Evolutionary conservation across 805 yeast species (phyloP).

Genomic region (Tanozyma kutaoensis): DNA sequence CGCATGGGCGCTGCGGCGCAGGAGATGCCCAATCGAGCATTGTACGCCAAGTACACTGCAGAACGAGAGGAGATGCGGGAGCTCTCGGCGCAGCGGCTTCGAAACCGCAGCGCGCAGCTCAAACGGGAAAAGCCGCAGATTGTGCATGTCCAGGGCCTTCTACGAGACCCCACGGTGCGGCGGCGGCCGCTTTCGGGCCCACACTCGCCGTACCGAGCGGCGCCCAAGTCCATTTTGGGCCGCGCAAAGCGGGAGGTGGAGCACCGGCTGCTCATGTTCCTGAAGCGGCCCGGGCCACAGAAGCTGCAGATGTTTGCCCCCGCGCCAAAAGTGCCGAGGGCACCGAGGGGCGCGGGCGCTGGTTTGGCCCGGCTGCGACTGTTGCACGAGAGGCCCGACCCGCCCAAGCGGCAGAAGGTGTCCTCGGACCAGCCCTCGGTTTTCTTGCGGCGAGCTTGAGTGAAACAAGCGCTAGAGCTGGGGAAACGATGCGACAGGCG

Average conservation of each 20-base stretch:
- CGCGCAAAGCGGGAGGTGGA: conserved; percentile 24
- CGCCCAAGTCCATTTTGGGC: conserved; percentile 18
- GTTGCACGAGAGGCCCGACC: conserved; percentile 15
- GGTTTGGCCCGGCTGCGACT: too few species aligned
- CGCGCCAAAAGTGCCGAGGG: conserved; percentile 2
- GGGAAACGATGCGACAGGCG: too few species aligned
- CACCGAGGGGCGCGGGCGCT: too few species aligned
- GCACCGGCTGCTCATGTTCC: conserved; percentile 19
- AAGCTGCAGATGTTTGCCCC: too few species aligned
- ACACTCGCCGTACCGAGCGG: too few species aligned
- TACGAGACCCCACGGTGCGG: too few species aligned
- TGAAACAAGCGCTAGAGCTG: too few species aligned
- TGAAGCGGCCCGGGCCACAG: conserved; percentile 1
- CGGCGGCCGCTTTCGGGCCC: too few species aligned
- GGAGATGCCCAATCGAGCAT: conserved; percentile 19
- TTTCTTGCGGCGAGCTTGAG: too few species aligned
- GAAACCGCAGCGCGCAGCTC: conserved; percentile 25
- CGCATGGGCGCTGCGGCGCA: conserved; percentile 1
- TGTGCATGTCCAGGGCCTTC: too few species aligned
- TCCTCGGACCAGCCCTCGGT: background rate
- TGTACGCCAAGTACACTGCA: conserved; percentile 23
- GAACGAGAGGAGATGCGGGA: conserved; percentile 31
- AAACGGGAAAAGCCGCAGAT: conserved; percentile 25
- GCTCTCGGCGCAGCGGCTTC: conserved; percentile 30
- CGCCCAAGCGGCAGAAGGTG: conserved; percentile 4